Base-by-base conservation (phyloP, 1,284 basidiomycete genomes). In the Microbotryum violaceum region DNA sequence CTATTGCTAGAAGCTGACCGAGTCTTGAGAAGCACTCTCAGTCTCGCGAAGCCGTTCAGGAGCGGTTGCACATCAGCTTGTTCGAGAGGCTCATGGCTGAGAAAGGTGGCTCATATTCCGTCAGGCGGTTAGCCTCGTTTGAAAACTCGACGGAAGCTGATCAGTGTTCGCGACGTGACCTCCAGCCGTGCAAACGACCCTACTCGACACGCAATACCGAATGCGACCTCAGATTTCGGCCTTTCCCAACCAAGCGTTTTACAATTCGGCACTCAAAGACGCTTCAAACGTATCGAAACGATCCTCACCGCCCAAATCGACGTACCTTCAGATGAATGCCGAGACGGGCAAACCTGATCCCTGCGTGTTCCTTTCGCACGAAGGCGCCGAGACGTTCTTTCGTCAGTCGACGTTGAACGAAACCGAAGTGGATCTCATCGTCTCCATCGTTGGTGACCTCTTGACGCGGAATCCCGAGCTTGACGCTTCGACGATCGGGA, bases 151-250 rank as follows among this genome's bases (percentile, higher is more conserved):
- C n/a, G 9, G 47, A 48, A n/a, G 47, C 23, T 48, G 54, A 33
- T 31, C 48, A 18, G 29, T 33, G 46, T 48, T 51, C 25, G 29
- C 10, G 6, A 42, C 12, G 56, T 20, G 10, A 21, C 29, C 27
- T 54, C 69, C 68, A 75, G 74, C 70, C 47, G 82, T 89, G 16
- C 89, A 90, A 5, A 85, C 86, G 4, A 82, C 89, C 67, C 92
- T 94, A 87, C 83, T 97, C 62, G 85, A 94, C 72, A 82, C 85
- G 27, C 92, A 97, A 75, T 94, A 96, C 73, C 86, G 92, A 49
- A 96, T 97, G 93, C 91, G 94, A 72, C 93, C 92, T 5, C 78
- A 78, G 46, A 90, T 97, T 66, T 89, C 91, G 4, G 80, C 80
- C 23, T 97, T 96, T 76, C 89, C 92, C 10, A 87, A 87, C 53